These are phyloP conservation scores for Boletus rufocinnamomeus DNA, from an alignment of 768 basidiomycete genomes.

Conservation along the genomic window DNA sequence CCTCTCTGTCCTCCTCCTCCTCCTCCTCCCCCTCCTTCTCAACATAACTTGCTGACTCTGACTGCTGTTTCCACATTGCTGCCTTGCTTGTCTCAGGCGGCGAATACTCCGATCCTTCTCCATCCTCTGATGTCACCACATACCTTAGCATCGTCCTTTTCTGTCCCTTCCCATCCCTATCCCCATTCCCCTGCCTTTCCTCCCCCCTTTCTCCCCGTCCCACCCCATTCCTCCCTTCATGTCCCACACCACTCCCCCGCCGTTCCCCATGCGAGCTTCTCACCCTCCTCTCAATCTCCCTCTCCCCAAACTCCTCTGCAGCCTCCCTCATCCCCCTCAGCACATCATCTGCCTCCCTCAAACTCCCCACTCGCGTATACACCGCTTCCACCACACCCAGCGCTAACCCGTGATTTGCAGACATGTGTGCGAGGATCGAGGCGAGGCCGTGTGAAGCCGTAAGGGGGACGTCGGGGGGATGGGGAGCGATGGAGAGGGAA, in stretches of 20 bases:
- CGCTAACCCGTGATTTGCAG: conserved; percentile 46
- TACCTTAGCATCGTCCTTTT: conserved; percentile 8
- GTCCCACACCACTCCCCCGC: no score
- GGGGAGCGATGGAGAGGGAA: background rate
- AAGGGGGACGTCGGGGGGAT: conserved; percentile 20
- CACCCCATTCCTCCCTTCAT: background rate
- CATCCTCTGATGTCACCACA: conserved; percentile 15
- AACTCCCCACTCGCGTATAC: conserved; percentile 35
- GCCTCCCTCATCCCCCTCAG: conserved; percentile 41
- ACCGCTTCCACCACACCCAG: conserved; percentile 43
- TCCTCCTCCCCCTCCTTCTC: conserved; percentile 2
- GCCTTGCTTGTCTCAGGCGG: conserved; percentile 33
- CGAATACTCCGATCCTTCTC: conserved; percentile 24
- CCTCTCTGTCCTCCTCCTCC: background rate
- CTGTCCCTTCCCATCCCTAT: background rate
- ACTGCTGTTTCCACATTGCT: conserved; percentile 27
- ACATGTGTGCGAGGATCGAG: conserved; percentile 41
- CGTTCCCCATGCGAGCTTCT: background rate
- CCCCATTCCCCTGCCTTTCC: no score
- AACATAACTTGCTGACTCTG: background rate
- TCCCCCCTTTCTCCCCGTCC: background rate
- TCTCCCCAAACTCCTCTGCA: conserved; percentile 33
- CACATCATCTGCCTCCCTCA: conserved; percentile 42
- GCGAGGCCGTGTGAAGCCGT: conserved; percentile 31
- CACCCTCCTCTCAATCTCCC: conserved; percentile 12